Conservation (phyloP, 2,329 filamentous ascomycete genomes). For the Tolypocladium paradoxum region DNA sequence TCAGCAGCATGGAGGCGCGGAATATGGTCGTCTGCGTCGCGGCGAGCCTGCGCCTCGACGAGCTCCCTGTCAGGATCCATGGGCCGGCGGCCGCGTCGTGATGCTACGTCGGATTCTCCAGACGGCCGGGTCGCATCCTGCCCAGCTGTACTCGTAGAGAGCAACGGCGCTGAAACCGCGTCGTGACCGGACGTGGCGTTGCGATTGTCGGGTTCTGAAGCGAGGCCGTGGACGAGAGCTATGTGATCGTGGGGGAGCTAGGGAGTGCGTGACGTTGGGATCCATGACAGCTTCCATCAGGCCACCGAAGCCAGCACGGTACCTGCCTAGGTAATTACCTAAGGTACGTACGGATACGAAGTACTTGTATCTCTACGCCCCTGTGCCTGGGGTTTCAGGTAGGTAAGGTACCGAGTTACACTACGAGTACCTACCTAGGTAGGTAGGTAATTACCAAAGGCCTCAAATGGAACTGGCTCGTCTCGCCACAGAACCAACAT, state of each 20-base stretch:
- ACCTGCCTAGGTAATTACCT: too few relatives aligned
- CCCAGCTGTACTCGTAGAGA: background rate
- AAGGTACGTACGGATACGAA: too few relatives aligned
- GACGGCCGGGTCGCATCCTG: background rate
- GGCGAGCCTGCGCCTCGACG: conserved; percentile 3
- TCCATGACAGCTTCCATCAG: background rate
- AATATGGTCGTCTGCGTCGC: conserved; percentile 1
- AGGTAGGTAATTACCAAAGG: too few relatives aligned
- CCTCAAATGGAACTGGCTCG: background rate
- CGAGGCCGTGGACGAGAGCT: background rate
- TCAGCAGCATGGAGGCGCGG: conserved; percentile 7
- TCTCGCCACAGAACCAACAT: background rate
- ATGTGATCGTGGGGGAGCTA: background rate
- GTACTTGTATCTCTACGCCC: background rate
- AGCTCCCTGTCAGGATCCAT: conserved; percentile 7
- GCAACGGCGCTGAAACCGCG: background rate
- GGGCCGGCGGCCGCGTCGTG: background rate
- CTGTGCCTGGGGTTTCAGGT: background rate
- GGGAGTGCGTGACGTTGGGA: background rate
- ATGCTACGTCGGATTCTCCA: background rate
- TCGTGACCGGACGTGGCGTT: background rate
- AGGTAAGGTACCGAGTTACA: too few relatives aligned
- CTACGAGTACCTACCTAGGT: too few relatives aligned
- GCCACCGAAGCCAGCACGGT: background rate
- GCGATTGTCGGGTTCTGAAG: background rate